These are phyloP conservation scores for Neofusicoccum ribis DNA, from an alignment of 2,329 filamentous ascomycete genomes.

Conservation along the genomic window DNA sequence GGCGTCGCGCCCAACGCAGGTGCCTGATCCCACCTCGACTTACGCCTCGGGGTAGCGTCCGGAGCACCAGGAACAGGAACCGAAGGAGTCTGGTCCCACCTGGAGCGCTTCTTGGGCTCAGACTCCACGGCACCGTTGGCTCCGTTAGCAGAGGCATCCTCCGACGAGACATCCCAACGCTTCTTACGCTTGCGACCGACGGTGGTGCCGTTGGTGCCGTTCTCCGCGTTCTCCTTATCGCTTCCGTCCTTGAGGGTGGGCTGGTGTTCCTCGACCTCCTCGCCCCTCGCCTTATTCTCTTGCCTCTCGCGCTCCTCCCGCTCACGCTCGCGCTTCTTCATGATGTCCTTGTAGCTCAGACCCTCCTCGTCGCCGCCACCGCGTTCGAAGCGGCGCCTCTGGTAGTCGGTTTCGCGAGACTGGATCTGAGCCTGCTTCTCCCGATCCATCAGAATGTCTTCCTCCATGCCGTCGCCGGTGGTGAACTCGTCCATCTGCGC, in stretches of 20 bases:
- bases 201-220: constrained; percentile 64
- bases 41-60: constrained; percentile 61
- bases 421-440: constrained; percentile 90
- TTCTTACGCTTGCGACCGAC: constrained; percentile 76
- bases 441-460: constrained; percentile 80
- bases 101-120: constrained; percentile 63
- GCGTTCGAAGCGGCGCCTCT: constrained; percentile 91
- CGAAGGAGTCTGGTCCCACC: constrained; percentile 77
- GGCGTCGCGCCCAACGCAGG: constrained; percentile 69
- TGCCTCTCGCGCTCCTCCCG: constrained; percentile 81
- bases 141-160: constrained; percentile 53
- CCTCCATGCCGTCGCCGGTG: constrained; percentile 84
- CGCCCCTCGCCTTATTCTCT: constrained; percentile 66
- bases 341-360: constrained; percentile 82
- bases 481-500: constrained; percentile 95
- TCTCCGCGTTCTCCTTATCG: constrained; percentile 62
- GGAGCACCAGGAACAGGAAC: constrained; percentile 52
- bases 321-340: constrained; percentile 88
- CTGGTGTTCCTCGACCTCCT: constrained; percentile 65
- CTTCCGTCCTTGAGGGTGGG: constrained; percentile 70
- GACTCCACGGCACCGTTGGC: constrained; percentile 27
- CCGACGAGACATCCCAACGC: constrained; percentile 83
- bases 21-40: constrained; percentile 90
- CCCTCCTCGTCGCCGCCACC: constrained; percentile 73
- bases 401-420: constrained; percentile 95